A percentile compares a stretch with the other conserved stretches of the same genome.
Conservation (phyloP, 164 flowering plant species). For the Stephania yunnanensis region DNA sequence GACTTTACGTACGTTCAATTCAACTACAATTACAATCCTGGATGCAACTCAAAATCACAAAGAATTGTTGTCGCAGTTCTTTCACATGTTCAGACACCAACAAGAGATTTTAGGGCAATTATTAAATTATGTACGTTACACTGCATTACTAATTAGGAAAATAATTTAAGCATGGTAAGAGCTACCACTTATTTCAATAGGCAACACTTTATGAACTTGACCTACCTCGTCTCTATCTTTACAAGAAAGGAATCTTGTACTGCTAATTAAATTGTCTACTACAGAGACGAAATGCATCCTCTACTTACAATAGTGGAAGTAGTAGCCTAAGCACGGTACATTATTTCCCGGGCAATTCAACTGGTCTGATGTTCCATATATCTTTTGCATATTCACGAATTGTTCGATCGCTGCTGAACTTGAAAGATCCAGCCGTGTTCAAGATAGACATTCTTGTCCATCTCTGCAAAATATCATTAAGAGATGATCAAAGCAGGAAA, state of each 20-base stretch:
- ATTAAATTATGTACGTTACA: not conserved
- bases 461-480: constrained; percentile 34
- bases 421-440: constrained; percentile 86
- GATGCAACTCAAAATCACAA: not conserved
- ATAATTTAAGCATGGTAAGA: not conserved
- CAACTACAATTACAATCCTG: not conserved
- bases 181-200: not conserved
- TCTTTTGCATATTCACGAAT: constrained; percentile 82
- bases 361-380: constrained; percentile 76
- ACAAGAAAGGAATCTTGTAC: not conserved
- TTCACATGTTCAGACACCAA: not conserved
- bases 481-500: not conserved
- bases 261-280: not conserved
- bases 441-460: constrained; percentile 87
- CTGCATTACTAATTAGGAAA: not conserved
- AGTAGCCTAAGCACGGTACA: not conserved
- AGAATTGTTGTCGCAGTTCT: not conserved
- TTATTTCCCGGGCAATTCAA: constrained; percentile 35
- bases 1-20: not conserved
- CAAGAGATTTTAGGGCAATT: not conserved
- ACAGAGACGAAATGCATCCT: not conserved
- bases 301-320: not conserved
- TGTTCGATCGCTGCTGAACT: constrained; percentile 93
- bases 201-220: not conserved
- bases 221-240: not conserved